Percentiles rank a stretch among this genome's conserved stretches.
Conservation (phyloP, 441 rosid genomes). For the Erodium moschatum region DNA sequence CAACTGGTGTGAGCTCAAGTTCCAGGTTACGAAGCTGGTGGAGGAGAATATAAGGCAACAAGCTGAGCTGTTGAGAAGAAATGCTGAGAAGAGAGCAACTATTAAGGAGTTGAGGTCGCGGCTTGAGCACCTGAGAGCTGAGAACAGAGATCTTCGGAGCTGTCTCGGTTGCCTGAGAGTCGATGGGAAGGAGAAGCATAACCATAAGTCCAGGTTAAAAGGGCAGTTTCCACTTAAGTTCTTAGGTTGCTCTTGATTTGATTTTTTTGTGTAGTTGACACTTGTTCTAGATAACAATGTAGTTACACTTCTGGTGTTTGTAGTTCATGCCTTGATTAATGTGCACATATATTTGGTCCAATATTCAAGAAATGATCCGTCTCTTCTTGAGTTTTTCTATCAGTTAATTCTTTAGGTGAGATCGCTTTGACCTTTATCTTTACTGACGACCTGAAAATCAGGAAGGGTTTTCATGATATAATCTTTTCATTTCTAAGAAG, state of each 20-base stretch:
- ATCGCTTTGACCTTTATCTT: too few relatives aligned
- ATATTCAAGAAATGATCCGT: too few relatives aligned
- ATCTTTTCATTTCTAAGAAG: too few relatives aligned
- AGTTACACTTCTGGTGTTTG: too few relatives aligned
- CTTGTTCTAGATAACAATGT: too few relatives aligned
- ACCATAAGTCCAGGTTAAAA: constrained; percentile 21
- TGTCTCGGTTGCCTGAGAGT: constrained; percentile 20
- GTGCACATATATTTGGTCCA: too few relatives aligned
- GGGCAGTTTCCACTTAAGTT: constrained; percentile 23
- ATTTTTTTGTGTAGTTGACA: background rate
- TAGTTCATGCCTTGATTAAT: too few relatives aligned
- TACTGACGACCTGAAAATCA: too few relatives aligned
- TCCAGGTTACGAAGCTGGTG: constrained; percentile 30
- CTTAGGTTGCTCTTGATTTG: constrained; percentile 23
- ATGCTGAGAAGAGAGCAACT: constrained; percentile 15
- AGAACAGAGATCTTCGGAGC: constrained; percentile 29
- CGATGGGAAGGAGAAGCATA: background rate
- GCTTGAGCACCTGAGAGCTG: background rate
- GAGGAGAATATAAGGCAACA: constrained; percentile 38
- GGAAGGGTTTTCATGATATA: too few relatives aligned
- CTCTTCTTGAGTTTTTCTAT: too few relatives aligned
- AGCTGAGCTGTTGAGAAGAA: constrained; percentile 39
- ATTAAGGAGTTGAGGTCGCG: background rate
- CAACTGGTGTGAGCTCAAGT: constrained; percentile 24
- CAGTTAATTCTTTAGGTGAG: too few relatives aligned